Base-by-base conservation (phyloP, 805 yeast genomes). In the Candida arabinofermentans region DNA sequence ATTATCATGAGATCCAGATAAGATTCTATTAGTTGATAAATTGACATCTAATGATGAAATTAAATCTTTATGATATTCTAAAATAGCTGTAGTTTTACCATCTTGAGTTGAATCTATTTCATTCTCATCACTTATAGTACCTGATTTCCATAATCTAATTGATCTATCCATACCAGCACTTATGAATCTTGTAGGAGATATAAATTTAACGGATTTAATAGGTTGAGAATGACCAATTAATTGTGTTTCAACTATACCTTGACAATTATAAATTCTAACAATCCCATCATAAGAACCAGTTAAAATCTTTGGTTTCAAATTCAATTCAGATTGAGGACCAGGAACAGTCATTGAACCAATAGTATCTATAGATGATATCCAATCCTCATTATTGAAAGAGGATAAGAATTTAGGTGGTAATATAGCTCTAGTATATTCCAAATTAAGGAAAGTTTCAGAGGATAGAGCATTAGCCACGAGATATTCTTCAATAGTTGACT, bases 281-380 rank as follows among this genome's bases (percentile, higher is more conserved):
- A 91, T 76, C 53, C 98, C 98, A 62, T 93, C 99, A 58, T 90
- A 93, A 0, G 95, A 81, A 30, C 98, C 99, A 12, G 93, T 80
- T 34, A 89, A 70, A 40, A 91, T 85, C 55, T 74, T 74, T 24
- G 81, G 73, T 45, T 68, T 79, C 53, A 69, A 63, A 34, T 37
- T 48, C 32, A 46, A 44, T 36, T 51, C 55, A 4, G 58, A 60
- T 10, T 49, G 40, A 1, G 58, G 55, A 17, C 61, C 62, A 4
- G 61, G 45, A 17, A 53, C 43, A 17, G 48, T 48, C 63, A 53
- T 64, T 9, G 63, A 69, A 46, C 53, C 57, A 42, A 61, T 48
- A 5, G 82, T 62, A 57, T 78, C 79, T 21, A 84, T 72, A 1
- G 95, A 75, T 18, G 96, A 86, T 19, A 93, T 79, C 99, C 99